Evolutionary conservation across 306 rosid genomes (phyloP).

Genomic region (Malus fusca): DNA sequence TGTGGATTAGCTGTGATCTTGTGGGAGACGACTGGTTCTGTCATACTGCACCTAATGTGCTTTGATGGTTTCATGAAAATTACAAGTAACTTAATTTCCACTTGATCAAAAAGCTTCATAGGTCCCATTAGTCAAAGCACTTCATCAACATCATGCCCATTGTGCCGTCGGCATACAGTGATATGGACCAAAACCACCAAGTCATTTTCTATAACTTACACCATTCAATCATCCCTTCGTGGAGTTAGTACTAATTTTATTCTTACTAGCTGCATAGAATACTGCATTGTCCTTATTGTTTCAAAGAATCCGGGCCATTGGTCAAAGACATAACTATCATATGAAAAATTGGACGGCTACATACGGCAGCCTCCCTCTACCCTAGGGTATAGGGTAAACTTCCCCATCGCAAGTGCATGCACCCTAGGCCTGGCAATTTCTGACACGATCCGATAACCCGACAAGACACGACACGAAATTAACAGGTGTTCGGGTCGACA

Average conservation of each 20-base stretch:
- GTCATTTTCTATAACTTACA: neutral
- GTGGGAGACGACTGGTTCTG: neutral
- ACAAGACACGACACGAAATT: too few species aligned
- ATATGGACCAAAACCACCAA: neutral
- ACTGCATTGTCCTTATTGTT: conserved; percentile 39
- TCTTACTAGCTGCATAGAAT: conserved; percentile 6
- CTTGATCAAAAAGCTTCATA: neutral
- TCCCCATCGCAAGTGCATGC: too few species aligned
- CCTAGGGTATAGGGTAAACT: too few species aligned
- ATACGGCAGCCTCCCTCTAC: too few species aligned
- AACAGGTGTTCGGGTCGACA: too few species aligned
- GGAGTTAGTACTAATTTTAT: neutral
- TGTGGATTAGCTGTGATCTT: neutral
- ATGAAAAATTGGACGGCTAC: too few species aligned
- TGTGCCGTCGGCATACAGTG: neutral
- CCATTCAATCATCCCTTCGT: neutral
- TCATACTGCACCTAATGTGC: neutral
- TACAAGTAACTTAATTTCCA: too few species aligned
- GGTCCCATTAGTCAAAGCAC: neutral
- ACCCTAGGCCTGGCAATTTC: too few species aligned
- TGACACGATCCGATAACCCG: too few species aligned
- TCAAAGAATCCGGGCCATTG: neutral
- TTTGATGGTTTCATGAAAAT: neutral
- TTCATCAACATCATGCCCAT: neutral
- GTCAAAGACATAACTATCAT: neutral